Percentiles rank a stretch among this genome's conserved stretches.
These are phyloP conservation scores for Aureobasidium sp. DNA, from an alignment of 2,329 filamentous ascomycete genomes.

Conservation along the genomic window DNA sequence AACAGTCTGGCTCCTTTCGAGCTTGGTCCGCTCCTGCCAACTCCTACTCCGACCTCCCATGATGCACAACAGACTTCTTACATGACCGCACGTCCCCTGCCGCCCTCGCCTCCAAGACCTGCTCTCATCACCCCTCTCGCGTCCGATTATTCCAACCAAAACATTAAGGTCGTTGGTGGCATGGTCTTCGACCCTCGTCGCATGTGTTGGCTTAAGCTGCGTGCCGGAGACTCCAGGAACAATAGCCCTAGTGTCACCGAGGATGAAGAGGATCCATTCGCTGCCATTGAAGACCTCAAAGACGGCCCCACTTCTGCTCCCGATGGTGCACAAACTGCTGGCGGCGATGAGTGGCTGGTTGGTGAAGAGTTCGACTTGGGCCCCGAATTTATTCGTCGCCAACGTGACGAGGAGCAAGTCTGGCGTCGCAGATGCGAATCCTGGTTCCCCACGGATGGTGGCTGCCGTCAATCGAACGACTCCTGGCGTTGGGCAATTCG, in stretches of 20 bases:
- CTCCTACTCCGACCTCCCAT: constrained; percentile 27
- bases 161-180: constrained; percentile 87
- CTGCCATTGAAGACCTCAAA: constrained; percentile 85
- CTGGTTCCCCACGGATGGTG: constrained; percentile 60
- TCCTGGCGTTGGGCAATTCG: constrained; percentile 70
- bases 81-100: constrained; percentile 17
- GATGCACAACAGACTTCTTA: constrained; percentile 26
- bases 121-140: constrained; percentile 83
- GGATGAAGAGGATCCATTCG: constrained; percentile 86
- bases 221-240: constrained; percentile 17
- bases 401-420: constrained; percentile 82
- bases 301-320: constrained; percentile 41
- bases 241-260: constrained; percentile 52
- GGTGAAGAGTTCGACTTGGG: constrained; percentile 93
- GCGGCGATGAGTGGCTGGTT: constrained; percentile 59
- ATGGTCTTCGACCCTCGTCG: constrained; percentile 97
- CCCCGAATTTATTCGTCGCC: constrained; percentile 81
- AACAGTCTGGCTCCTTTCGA: constrained; percentile 76
- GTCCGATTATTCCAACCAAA: constrained; percentile 58
- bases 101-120: constrained; percentile 44
- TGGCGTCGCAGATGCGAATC: constrained; percentile 83
- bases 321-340: constrained; percentile 11
- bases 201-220: constrained; percentile 93
- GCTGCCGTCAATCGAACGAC: constrained; percentile 44
- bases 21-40: constrained; percentile 26